phyloP scores from a whole-genome alignment of 2,329 filamentous ascomycete genomes.

The Penicillium sp. region DNA sequence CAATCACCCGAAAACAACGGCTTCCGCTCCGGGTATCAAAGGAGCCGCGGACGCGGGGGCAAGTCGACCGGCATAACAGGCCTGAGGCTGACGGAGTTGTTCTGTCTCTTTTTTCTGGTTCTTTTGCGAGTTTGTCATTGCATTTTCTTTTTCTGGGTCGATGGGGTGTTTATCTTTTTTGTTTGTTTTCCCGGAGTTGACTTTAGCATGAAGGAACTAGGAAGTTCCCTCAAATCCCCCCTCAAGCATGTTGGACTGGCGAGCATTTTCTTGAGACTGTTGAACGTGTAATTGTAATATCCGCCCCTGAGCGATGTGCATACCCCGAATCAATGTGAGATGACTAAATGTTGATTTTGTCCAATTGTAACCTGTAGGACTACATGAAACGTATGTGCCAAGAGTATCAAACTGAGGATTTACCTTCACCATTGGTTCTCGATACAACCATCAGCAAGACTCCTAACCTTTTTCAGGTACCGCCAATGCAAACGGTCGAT shows the following conservation, averaged over 20 bases:
- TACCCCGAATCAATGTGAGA: constrained; percentile 13
- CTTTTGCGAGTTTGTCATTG: constrained; percentile 6
- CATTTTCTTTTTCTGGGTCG: background rate
- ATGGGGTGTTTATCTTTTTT: constrained; percentile 3
- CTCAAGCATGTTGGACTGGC: constrained; percentile 25
- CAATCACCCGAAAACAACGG: constrained; percentile 46
- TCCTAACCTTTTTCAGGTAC: background rate
- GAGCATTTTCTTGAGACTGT: constrained; percentile 12
- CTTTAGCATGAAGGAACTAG: constrained; percentile 21
- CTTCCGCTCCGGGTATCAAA: constrained; percentile 22
- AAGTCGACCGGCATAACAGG: constrained; percentile 35
- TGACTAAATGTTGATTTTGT: background rate
- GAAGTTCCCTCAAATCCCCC: constrained; percentile 15
- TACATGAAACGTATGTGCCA: background rate
- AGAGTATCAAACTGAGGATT: no score
- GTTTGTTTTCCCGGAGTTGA: constrained; percentile 7
- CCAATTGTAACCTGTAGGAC: background rate
- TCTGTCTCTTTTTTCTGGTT: background rate
- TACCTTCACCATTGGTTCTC: no score
- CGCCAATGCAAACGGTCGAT: background rate
- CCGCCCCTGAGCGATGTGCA: constrained; percentile 18
- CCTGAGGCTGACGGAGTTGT: background rate
- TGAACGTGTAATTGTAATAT: constrained; percentile 24
- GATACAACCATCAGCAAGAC: no score
- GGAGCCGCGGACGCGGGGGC: constrained; percentile 31